A percentile compares a stretch with the other conserved stretches of the same genome.
These are phyloP conservation scores for Diaporthe sp. DNA, from an alignment of 2,329 filamentous ascomycete genomes.

Conservation along the genomic window DNA sequence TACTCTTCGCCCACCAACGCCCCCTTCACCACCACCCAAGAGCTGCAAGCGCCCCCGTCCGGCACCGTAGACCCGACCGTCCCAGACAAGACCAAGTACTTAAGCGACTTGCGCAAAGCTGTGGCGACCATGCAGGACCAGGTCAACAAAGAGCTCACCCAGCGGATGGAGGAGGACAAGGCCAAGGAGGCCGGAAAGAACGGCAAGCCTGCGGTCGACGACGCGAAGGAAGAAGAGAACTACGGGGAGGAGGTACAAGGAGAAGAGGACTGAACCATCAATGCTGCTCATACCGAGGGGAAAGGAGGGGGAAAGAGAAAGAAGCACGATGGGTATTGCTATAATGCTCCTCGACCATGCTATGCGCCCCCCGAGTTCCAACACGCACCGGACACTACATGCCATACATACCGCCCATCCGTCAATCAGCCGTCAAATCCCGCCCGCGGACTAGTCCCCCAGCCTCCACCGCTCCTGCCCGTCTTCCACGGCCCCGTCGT, in stretches of 20 bases:
- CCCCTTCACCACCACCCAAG: conserved; percentile 58
- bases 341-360: conserved; percentile 25
- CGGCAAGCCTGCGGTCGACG: conserved; percentile 55
- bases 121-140: conserved; percentile 70
- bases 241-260: conserved; percentile 87
- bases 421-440: conserved; percentile 25
- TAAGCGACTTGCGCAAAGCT: conserved; percentile 69
- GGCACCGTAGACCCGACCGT: conserved; percentile 47
- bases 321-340: conserved; percentile 36
- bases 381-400: conserved; percentile 17
- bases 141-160: conserved; percentile 79
- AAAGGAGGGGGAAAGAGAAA: background rate
- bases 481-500: conserved; percentile 24
- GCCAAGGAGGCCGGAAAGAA: conserved; percentile 54
- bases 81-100: conserved; percentile 69
- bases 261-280: conserved; percentile 65
- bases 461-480: conserved; percentile 22
- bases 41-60: conserved; percentile 51
- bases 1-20: conserved; percentile 67
- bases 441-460: conserved; percentile 7
- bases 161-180: conserved; percentile 81
- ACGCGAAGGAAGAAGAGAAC: conserved; percentile 77
- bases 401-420: background rate
- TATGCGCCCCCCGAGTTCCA: background rate
- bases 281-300: background rate